phyloP scores from a whole-genome alignment of 2,329 filamentous ascomycete genomes.

The Aspergillus tanneri region DNA sequence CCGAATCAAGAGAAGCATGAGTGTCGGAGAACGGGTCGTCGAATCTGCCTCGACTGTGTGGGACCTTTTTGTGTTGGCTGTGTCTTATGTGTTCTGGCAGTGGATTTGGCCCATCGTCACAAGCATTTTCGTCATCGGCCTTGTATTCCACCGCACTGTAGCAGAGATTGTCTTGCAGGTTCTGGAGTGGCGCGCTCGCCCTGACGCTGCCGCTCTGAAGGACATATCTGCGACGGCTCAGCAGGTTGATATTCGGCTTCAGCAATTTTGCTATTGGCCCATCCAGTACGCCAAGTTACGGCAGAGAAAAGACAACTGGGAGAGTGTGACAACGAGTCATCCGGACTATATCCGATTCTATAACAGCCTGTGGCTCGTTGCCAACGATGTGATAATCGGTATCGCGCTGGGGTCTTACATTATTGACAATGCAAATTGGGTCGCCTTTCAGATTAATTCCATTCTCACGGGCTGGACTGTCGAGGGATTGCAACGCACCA shows the following conservation, averaged over 20 bases:
- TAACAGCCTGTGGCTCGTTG: slow-evolving; percentile 96
- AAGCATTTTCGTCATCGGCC: slow-evolving; percentile 68
- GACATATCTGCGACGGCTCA: slow-evolving; percentile 96
- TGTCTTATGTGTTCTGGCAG: slow-evolving; percentile 69
- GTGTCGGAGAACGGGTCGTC: slow-evolving; percentile 90
- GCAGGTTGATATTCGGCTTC: slow-evolving; percentile 92
- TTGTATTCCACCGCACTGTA: slow-evolving; percentile 75
- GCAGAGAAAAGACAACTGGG: slow-evolving; percentile 88
- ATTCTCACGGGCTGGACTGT: slow-evolving; percentile 81
- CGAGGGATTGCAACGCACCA: slow-evolving; percentile 80
- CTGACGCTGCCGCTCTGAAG: slow-evolving; percentile 80
- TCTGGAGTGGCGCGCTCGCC: slow-evolving; percentile 79
- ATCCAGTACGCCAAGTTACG: slow-evolving; percentile 91
- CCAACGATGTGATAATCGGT: slow-evolving; percentile 97
- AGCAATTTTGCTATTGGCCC: slow-evolving; percentile 99
- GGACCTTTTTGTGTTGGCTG: slow-evolving; percentile 66
- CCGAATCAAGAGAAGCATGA: slow-evolving; percentile 77
- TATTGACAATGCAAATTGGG: slow-evolving; percentile 86
- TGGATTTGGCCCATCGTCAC: slow-evolving; percentile 78
- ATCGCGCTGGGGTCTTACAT: slow-evolving; percentile 96
- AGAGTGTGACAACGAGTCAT: slow-evolving; percentile 90
- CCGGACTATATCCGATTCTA: slow-evolving; percentile 99
- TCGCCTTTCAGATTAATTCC: slow-evolving; percentile 74
- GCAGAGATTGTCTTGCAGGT: slow-evolving; percentile 77
- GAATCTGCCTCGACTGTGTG: slow-evolving; percentile 87